These are phyloP conservation scores for Crucihimalaya himalaica DNA, from an alignment of 345 rosid species.

Conservation along the genomic window DNA sequence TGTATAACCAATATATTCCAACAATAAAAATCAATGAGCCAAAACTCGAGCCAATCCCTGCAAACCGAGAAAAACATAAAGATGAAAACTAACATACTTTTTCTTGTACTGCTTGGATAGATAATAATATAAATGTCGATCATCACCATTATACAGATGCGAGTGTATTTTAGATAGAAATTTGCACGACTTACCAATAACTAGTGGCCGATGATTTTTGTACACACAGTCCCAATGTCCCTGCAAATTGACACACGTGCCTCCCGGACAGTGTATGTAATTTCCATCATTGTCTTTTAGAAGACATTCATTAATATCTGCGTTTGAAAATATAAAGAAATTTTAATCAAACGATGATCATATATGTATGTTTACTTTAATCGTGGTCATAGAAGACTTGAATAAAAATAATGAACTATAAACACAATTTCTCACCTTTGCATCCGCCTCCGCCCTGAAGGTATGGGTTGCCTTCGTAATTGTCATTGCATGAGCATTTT, in stretches of 20 bases:
- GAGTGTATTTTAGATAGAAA: too few species aligned
- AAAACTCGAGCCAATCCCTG: not conserved
- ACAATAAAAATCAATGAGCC: not conserved
- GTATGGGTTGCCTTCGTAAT: slow-evolving; percentile 43
- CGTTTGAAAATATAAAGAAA: not conserved
- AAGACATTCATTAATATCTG: not conserved
- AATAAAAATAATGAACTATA: too few species aligned
- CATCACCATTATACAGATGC: too few species aligned
- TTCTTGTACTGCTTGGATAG: not conserved
- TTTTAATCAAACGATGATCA: not conserved
- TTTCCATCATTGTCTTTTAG: not conserved
- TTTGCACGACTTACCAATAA: too few species aligned
- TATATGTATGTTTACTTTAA: too few species aligned
- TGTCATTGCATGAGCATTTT: slow-evolving; percentile 27
- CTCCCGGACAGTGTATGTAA: not conserved
- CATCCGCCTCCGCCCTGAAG: slow-evolving; percentile 14
- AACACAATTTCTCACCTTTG: slow-evolving; percentile 4
- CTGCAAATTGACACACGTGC: not conserved
- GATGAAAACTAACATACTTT: too few species aligned
- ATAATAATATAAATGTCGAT: too few species aligned
- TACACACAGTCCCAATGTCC: not conserved
- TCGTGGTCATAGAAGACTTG: too few species aligned
- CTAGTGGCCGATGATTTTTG: not conserved
- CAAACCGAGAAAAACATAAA: not conserved
- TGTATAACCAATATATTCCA: too few species aligned